phyloP scores from a whole-genome alignment of 1,139 yeast species.

The Suhomyces bolitotheri region DNA sequence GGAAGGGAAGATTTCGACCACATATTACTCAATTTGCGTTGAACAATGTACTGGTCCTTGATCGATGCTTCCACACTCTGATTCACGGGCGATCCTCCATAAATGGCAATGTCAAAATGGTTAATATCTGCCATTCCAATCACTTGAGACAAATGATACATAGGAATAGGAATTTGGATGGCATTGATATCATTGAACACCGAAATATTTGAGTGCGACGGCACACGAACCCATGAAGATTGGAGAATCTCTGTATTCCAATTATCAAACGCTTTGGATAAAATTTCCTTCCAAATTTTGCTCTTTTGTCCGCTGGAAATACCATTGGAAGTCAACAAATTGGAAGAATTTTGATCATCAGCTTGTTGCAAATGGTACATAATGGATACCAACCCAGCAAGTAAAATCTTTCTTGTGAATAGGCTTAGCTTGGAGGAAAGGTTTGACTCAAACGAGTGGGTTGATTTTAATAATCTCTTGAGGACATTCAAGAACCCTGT shows the following conservation, averaged over 20 bases:
- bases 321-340: conserved; percentile 37
- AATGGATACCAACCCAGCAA: conserved; percentile 71
- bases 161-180: conserved; percentile 26
- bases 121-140: conserved; percentile 61
- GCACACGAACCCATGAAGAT: conserved; percentile 10
- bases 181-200: conserved; percentile 18
- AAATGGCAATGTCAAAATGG: conserved; percentile 75
- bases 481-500: conserved; percentile 39
- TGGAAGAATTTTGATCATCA: conserved; percentile 55
- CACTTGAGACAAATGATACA: conserved; percentile 73
- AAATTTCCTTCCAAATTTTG: conserved; percentile 22
- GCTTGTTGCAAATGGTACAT: conserved; percentile 75
- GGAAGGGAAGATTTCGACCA: conserved; percentile 38
- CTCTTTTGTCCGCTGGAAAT: conserved; percentile 16
- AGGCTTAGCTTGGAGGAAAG: conserved; percentile 19
- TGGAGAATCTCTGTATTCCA: conserved; percentile 22
- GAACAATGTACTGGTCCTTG: conserved; percentile 54
- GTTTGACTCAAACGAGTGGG: conserved; percentile 12
- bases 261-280: conserved; percentile 24
- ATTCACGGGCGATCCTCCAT: conserved; percentile 80
- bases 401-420: conserved; percentile 64
- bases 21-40: conserved; percentile 48
- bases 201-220: conserved; percentile 13
- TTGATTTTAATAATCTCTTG: conserved; percentile 34
- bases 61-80: conserved; percentile 71